These are phyloP conservation scores for Kondoa malvinella DNA, from an alignment of 768 basidiomycete genomes.

Conservation along the genomic window DNA sequence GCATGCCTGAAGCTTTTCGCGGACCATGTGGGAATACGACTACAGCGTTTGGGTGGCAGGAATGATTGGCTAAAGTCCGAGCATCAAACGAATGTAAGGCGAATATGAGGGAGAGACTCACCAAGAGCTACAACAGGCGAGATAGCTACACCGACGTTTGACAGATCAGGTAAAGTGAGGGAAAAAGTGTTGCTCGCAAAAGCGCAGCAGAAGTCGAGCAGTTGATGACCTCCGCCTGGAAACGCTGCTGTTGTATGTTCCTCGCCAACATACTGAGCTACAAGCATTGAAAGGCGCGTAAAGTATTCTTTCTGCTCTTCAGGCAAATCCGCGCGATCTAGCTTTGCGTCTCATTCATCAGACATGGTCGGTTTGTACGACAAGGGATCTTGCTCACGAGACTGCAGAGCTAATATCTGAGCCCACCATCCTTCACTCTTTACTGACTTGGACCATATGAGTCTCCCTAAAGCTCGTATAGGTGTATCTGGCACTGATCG, in stretches of 20 bases:
- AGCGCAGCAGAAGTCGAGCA: slow-evolving; percentile 30
- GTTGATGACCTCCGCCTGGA: slow-evolving; percentile 13
- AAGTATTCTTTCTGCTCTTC: slow-evolving; percentile 23
- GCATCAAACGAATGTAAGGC: slow-evolving; percentile 19
- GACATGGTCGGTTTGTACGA: too few species aligned
- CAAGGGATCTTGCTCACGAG: slow-evolving; percentile 1
- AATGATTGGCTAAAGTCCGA: slow-evolving; percentile 28
- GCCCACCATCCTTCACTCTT: not conserved
- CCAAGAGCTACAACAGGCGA: slow-evolving; percentile 56
- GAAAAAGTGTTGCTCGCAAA: slow-evolving; percentile 86
- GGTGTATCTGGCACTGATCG: slow-evolving; percentile 1
- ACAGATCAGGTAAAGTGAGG: slow-evolving; percentile 55
- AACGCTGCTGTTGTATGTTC: slow-evolving; percentile 16
- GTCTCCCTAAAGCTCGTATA: slow-evolving; percentile 10
- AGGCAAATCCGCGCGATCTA: slow-evolving; percentile 9
- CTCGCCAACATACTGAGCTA: slow-evolving; percentile 29
- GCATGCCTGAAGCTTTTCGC: slow-evolving; percentile 34
- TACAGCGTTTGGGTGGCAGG: slow-evolving; percentile 70
- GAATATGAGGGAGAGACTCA: slow-evolving; percentile 47
- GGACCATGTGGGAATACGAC: slow-evolving; percentile 59
- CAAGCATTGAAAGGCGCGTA: slow-evolving; percentile 26
- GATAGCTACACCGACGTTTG: slow-evolving; percentile 67
- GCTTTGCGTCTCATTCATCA: too few species aligned
- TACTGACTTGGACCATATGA: not conserved
- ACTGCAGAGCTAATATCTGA: slow-evolving; percentile 16